Percentiles rank a stretch among this genome's conserved stretches.
phyloP scores from a whole-genome alignment of 1,139 yeast genomes.

The Yamadazyma triangularis region DNA sequence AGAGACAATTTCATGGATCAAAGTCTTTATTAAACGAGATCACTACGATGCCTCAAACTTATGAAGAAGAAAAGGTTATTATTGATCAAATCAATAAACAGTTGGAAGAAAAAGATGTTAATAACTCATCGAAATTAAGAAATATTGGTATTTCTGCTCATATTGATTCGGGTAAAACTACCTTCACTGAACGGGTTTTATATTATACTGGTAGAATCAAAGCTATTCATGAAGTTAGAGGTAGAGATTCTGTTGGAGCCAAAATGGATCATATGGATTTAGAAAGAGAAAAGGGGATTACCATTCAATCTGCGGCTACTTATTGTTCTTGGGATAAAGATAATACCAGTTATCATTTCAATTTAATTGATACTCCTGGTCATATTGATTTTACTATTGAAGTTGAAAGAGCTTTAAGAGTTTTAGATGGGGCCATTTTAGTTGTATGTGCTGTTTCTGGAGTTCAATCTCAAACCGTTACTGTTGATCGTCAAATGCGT shows the following conservation, averaged over 20 bases:
- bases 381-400: conserved; percentile 98
- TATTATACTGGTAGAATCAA: conserved; percentile 96
- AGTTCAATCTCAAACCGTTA: conserved; percentile 96
- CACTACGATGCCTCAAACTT: conserved; percentile 33
- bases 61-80: conserved; percentile 68
- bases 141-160: conserved; percentile 98
- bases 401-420: conserved; percentile 96
- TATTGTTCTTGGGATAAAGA: conserved; percentile 94
- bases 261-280: conserved; percentile 94
- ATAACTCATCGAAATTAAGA: conserved; percentile 59
- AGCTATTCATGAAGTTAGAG: conserved; percentile 97
- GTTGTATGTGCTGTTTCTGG: conserved; percentile 98
- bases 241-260: conserved; percentile 97
- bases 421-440: conserved; percentile 94
- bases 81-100: conserved; percentile 54
- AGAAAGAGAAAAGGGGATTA: conserved; percentile 92
- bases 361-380: conserved; percentile 95
- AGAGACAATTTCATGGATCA: conserved; percentile 13
- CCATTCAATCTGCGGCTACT: conserved; percentile 98
- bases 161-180: conserved; percentile 76
- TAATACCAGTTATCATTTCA: conserved; percentile 70
- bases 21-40: conserved; percentile 9
- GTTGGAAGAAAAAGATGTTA: conserved; percentile 55
- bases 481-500: conserved; percentile 98
- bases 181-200: conserved; percentile 94